A percentile compares a stretch with the other conserved stretches of the same genome.
phyloP scores from a whole-genome alignment of 148 eudicot genomes.

The Chenopodium berlandieri region DNA sequence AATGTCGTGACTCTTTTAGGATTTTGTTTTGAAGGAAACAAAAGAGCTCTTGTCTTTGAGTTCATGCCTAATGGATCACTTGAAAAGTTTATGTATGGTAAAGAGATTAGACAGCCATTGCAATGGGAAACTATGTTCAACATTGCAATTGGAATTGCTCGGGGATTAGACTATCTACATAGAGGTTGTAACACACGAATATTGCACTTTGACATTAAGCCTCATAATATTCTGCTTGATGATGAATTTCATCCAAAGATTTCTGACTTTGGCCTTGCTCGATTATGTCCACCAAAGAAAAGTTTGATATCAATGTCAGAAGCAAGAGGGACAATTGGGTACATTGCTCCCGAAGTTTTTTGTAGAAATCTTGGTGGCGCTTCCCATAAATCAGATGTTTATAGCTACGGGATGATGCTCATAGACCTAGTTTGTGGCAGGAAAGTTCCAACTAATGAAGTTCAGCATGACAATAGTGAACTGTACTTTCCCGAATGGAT shows the following conservation, averaged over 20 bases:
- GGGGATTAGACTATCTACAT: constrained; percentile 15
- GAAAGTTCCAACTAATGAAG: neutral
- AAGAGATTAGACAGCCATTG: neutral
- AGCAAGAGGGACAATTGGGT: constrained; percentile 19
- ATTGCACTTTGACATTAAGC: neutral
- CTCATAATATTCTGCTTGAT: constrained; percentile 14
- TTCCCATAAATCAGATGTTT: constrained; percentile 15
- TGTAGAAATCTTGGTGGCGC: neutral
- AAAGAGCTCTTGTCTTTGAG: constrained; percentile 60
- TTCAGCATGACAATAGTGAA: neutral
- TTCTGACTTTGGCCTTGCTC: neutral
- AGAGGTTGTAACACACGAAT: constrained; percentile 15
- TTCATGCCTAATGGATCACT: constrained; percentile 54
- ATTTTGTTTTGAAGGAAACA: constrained; percentile 55
- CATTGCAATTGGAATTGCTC: constrained; percentile 10
- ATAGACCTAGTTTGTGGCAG: constrained; percentile 9
- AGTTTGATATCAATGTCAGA: constrained; percentile 13
- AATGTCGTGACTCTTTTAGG: constrained; percentile 57
- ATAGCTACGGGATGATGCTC: constrained; percentile 17
- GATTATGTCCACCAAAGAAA: neutral
- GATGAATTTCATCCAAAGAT: constrained; percentile 5
- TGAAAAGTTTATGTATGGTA: neutral
- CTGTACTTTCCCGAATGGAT: constrained; percentile 19
- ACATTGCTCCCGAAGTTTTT: constrained; percentile 20
- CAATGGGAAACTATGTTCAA: constrained; percentile 3